Conservation (phyloP, 768 basidiomycete species). For the Tulasnella sp. region DNA sequence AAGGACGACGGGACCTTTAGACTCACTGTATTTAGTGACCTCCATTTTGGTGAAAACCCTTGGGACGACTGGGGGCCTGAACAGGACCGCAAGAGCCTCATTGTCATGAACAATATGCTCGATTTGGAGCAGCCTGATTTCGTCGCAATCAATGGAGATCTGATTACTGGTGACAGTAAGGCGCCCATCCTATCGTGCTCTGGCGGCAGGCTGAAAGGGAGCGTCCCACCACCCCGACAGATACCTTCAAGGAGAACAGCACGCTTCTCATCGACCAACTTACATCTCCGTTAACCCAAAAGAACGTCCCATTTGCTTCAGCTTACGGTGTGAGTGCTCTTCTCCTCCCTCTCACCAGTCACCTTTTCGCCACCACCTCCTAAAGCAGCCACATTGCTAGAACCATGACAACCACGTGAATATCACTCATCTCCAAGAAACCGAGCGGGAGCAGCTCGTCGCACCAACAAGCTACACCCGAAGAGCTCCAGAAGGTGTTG, state of each 20-base stretch:
- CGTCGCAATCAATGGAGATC: slow-evolving; percentile 72
- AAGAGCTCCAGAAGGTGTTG: slow-evolving; percentile 60
- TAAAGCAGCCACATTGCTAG: slow-evolving; percentile 43
- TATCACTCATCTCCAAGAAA: slow-evolving; percentile 70
- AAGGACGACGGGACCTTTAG: slow-evolving; percentile 65
- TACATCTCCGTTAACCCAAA: slow-evolving; percentile 62
- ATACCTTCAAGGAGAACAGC: slow-evolving; percentile 60
- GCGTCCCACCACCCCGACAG: slow-evolving; percentile 17
- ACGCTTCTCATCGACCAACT: slow-evolving; percentile 68
- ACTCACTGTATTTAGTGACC: slow-evolving; percentile 71
- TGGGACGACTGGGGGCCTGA: slow-evolving; percentile 63
- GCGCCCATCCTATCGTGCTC: neutral
- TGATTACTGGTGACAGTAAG: slow-evolving; percentile 74
- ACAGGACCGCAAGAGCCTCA: slow-evolving; percentile 66
- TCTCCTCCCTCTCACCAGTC: slow-evolving; percentile 33
- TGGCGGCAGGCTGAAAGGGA: neutral
- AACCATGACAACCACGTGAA: slow-evolving; percentile 76
- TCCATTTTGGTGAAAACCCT: slow-evolving; percentile 77
- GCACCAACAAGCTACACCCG: slow-evolving; percentile 67
- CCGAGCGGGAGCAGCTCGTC: slow-evolving; percentile 60
- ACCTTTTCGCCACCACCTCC: neutral
- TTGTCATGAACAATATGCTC: slow-evolving; percentile 61
- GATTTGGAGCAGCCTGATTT: slow-evolving; percentile 66
- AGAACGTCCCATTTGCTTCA: slow-evolving; percentile 65
- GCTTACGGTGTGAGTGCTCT: slow-evolving; percentile 62